Evolutionary conservation across 1,284 basidiomycete genomes (phyloP), one percentile per base, ranked within the genome.

Genomic region (Cutaneotrichosporon dermatis): DNA sequence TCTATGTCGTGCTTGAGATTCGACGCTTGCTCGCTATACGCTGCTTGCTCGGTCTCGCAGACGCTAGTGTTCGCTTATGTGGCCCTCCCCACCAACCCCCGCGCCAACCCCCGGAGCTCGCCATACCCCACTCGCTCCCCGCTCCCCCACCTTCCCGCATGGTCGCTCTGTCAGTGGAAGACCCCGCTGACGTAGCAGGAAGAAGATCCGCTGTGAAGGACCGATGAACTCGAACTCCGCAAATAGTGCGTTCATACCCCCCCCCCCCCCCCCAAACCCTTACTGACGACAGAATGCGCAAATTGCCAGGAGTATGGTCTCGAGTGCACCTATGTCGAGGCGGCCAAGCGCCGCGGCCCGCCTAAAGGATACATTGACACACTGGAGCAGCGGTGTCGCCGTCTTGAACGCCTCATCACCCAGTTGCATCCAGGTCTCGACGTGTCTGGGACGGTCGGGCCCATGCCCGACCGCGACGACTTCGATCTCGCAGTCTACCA

Each of bases 291-390:
- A 73, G 73, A 74, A 69, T 93, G 90, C 72, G 88, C 89, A 0
- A 90, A 89, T 71, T 92, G 90, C 71, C 79, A 84, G 13, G 83
- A 88, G 11, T 88, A 86, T 68, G 85, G 81, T 60, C 81, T 85
- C 25, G 85, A 88, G 2, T 92, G 89, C 76, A 89, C 87, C 0
- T 92, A 90, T 71, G 79, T 88, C 53, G 70, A 80, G 65, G 82
- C 82, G 36, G 90, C 89, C 1, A 88, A 90, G 84, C 88, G 90
- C 80, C 85, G 90, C 42, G 89, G 89, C 2, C 88, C 89, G 35
- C 88, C 90, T 1, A 90, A 92, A 79, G 89, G 89, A 83, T 92
- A 70, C 70, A 83, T 89, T 16, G 88, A 90, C 64, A 83, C 80
- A 34, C 77, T 91, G 7, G 88, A 91, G 72, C 85, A 81, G 61